phyloP scores from a whole-genome alignment of 345 rosid species.

The Populus deltoides region DNA sequence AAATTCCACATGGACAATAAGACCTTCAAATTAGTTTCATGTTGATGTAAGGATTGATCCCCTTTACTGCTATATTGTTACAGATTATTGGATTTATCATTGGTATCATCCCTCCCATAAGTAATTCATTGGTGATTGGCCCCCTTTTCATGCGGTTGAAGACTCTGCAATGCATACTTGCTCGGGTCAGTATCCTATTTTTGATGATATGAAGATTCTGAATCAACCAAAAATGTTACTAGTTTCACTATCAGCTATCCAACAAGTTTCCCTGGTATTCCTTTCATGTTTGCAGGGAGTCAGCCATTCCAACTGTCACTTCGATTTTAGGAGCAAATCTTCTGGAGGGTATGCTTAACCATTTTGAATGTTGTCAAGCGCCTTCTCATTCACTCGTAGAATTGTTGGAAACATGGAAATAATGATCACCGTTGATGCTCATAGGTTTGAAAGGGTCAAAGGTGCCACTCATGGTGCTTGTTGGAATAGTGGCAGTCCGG shows the following conservation, averaged over 20 bases:
- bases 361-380: not conserved
- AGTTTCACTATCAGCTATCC: not conserved
- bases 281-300: constrained; percentile 28
- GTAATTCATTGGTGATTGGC: constrained; percentile 32
- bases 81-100: constrained; percentile 42
- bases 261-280: not conserved
- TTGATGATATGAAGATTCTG: not conserved
- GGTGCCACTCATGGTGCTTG: constrained; percentile 3
- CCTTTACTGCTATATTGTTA: not conserved
- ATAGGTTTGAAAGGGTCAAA: constrained; percentile 27
- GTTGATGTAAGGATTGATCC: not conserved
- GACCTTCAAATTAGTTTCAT: no score
- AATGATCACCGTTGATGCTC: not conserved
- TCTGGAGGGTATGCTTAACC: constrained; percentile 22
- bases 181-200: constrained; percentile 31
- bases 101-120: constrained; percentile 36
- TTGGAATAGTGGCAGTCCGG: constrained; percentile 23
- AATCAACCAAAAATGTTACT: no score
- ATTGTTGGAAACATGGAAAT: no score
- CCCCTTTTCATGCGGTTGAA: constrained; percentile 36
- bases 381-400: not conserved
- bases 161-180: constrained; percentile 24
- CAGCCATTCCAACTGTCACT: constrained; percentile 38
- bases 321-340: constrained; percentile 50
- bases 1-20: no score